Evolutionary conservation across 768 basidiomycete genomes (phyloP).

Genomic region (Boletus rufocinnamomeus): DNA sequence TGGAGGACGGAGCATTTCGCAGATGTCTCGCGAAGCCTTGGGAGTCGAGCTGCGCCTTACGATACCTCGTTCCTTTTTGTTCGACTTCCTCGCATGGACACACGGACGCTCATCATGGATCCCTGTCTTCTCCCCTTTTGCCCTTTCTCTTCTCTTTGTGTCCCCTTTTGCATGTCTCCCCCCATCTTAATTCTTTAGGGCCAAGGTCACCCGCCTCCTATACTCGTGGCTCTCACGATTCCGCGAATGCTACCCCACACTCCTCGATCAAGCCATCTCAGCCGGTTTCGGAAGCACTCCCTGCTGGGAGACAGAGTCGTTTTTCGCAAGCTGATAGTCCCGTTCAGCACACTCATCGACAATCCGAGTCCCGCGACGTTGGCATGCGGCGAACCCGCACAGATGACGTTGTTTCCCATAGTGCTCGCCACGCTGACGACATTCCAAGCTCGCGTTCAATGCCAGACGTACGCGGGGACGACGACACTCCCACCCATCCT

Average conservation of each 20-base stretch:
- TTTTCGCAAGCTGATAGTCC: constrained; percentile 26
- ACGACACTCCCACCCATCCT: constrained; percentile 22
- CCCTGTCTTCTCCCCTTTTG: constrained; percentile 34
- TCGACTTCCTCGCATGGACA: constrained; percentile 43
- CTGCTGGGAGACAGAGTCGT: constrained; percentile 20
- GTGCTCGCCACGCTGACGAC: constrained; percentile 19
- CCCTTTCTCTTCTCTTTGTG: constrained; percentile 33
- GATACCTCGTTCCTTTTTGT: constrained; percentile 36
- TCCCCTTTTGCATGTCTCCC: constrained; percentile 31
- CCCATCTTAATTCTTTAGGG: constrained; percentile 44
- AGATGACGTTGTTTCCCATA: constrained; percentile 20
- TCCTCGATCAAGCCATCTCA: constrained; percentile 21
- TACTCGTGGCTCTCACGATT: constrained; percentile 34
- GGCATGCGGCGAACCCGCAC: constrained; percentile 20
- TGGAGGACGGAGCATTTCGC: constrained; percentile 36
- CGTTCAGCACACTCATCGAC: constrained; percentile 14
- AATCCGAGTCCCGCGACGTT: constrained; percentile 17
- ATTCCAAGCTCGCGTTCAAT: constrained; percentile 22
- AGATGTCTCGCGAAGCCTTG: constrained; percentile 47
- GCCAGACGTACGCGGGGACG: constrained; percentile 22
- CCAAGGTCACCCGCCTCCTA: constrained; percentile 39
- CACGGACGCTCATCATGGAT: constrained; percentile 45
- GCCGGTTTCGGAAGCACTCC: constrained; percentile 12
- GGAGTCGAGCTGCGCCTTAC: constrained; percentile 42
- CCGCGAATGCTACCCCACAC: constrained; percentile 8